These are phyloP conservation scores for Dothistroma septosporum DNA, from an alignment of 2,329 filamentous ascomycete genomes.

Conservation along the genomic window DNA sequence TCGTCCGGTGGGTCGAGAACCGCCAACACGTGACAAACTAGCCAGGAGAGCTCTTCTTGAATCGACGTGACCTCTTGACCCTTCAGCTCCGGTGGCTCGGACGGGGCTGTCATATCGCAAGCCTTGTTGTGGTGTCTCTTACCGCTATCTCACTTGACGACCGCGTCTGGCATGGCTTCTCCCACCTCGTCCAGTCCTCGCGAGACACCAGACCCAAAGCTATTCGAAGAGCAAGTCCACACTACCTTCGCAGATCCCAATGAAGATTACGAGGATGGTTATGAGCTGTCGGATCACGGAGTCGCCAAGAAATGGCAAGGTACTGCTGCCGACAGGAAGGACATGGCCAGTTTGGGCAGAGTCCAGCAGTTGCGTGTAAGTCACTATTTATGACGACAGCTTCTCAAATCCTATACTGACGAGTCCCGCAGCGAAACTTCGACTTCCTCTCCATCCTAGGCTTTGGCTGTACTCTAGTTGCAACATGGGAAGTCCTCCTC, in stretches of 20 bases:
- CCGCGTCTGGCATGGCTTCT: neutral
- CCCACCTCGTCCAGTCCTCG: neutral
- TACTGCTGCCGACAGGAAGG: conserved; percentile 20
- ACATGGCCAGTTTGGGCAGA: conserved; percentile 24
- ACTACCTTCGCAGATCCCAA: conserved; percentile 1
- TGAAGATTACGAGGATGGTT: conserved; percentile 15
- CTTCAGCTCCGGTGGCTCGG: neutral
- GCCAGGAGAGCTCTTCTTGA: neutral
- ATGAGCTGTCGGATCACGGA: conserved; percentile 14
- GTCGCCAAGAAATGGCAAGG: conserved; percentile 26
- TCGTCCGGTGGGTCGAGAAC: neutral
- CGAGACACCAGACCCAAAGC: conserved; percentile 1
- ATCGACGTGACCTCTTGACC: neutral
- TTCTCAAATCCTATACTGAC: neutral
- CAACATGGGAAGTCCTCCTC: conserved; percentile 21
- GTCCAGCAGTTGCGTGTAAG: conserved; percentile 18
- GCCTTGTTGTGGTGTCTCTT: neutral
- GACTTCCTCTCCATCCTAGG: conserved; percentile 24
- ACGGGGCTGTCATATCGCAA: neutral
- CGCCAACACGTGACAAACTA: neutral
- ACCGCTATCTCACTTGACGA: neutral
- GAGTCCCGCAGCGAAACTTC: conserved; percentile 19
- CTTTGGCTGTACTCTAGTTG: conserved; percentile 22
- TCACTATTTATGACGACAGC: neutral
- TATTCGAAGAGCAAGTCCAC: neutral